Percentiles rank a stretch among this genome's conserved stretches.
These are phyloP conservation scores for Waltergamsia citrina DNA, from an alignment of 2,329 filamentous ascomycete genomes.

Conservation along the genomic window DNA sequence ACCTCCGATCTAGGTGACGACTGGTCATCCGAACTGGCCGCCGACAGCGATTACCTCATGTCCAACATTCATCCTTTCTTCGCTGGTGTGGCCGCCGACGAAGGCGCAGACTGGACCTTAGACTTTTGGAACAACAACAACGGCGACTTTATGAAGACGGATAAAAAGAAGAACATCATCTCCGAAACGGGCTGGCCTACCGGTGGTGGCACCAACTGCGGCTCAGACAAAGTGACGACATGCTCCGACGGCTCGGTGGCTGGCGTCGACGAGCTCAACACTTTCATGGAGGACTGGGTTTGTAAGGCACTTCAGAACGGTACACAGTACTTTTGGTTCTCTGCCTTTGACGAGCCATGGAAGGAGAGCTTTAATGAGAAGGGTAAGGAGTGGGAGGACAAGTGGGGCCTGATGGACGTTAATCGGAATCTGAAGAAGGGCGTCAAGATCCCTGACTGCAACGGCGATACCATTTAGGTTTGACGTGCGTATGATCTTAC, in stretches of 20 bases:
- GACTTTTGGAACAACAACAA: constrained; percentile 71
- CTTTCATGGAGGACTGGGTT: constrained; percentile 79
- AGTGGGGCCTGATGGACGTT: constrained; percentile 88
- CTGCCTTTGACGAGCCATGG: constrained; percentile 95
- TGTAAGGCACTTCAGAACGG: constrained; percentile 71
- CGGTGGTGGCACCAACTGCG: constrained; percentile 71
- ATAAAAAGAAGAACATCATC: constrained; percentile 64
- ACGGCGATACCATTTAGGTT: constrained; percentile 53
- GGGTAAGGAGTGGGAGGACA: constrained; percentile 78
- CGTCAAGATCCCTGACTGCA: constrained; percentile 79
- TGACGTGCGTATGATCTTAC: neutral
- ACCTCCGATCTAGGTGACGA: constrained; percentile 85
- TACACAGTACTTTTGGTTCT: constrained; percentile 96
- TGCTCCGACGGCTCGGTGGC: constrained; percentile 67
- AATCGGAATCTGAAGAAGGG: constrained; percentile 76
- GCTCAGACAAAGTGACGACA: constrained; percentile 29
- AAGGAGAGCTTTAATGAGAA: constrained; percentile 65
- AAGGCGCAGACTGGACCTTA: constrained; percentile 73
- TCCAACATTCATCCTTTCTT: constrained; percentile 97
- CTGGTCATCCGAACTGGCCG: constrained; percentile 64
- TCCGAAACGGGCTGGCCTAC: constrained; percentile 90
- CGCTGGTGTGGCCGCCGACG: constrained; percentile 58
- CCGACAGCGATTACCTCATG: constrained; percentile 80
- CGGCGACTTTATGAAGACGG: constrained; percentile 51
- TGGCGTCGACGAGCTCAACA: constrained; percentile 70